Evolutionary conservation across 371 early-diverging fungal species (phyloP).

Genomic region (Mucor saturninus): DNA sequence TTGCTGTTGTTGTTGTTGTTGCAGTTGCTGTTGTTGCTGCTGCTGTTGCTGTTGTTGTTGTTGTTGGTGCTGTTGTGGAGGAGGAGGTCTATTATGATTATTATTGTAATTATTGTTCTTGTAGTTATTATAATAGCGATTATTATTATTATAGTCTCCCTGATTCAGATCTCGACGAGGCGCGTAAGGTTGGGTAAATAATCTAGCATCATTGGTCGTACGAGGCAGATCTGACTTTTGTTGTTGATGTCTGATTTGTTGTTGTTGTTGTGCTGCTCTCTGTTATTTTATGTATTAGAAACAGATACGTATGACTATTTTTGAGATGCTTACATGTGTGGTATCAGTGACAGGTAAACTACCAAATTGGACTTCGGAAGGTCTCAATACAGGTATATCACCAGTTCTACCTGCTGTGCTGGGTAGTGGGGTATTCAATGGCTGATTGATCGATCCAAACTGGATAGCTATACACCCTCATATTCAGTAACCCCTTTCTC

Average conservation of each 20-base stretch:
- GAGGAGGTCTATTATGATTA: conserved; percentile 7
- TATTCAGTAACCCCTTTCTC: not conserved
- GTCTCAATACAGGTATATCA: conserved; percentile 25
- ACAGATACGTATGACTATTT: not conserved
- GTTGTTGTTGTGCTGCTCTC: conserved; percentile 1
- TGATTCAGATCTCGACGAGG: conserved; percentile 32
- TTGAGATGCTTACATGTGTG: conserved; percentile 13
- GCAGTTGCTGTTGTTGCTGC: conserved; percentile 26
- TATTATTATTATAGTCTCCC: conserved; percentile 27
- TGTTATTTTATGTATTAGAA: not conserved
- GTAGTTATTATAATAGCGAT: conserved; percentile 11
- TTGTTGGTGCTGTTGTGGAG: conserved; percentile 14
- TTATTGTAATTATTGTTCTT: conserved; percentile 1
- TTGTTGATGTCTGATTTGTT: conserved; percentile 8
- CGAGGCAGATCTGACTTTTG: conserved; percentile 33
- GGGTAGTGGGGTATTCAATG: conserved; percentile 13
- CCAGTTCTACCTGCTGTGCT: conserved; percentile 12
- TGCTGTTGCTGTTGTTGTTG: conserved; percentile 16
- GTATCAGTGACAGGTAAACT: conserved; percentile 45
- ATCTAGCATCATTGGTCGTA: conserved; percentile 31
- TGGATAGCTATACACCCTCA: conserved; percentile 40
- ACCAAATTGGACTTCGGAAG: conserved; percentile 45
- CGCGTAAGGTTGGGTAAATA: conserved; percentile 38
- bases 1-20: conserved; percentile 21
- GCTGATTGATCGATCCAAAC: conserved; percentile 59